phyloP scores from a whole-genome alignment of 176 grass and related monocot genomes.

The Phragmites australis region DNA sequence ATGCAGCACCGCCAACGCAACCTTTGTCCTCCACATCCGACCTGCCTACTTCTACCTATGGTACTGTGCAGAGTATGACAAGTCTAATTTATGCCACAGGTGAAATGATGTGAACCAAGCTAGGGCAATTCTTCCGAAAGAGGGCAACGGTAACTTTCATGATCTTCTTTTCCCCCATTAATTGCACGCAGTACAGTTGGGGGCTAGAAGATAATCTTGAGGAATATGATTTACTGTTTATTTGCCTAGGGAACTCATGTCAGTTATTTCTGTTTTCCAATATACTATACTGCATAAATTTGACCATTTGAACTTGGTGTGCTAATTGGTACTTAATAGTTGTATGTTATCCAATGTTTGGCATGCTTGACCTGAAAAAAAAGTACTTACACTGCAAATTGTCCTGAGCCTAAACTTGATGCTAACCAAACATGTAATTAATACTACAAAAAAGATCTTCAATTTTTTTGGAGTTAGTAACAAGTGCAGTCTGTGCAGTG shows the following conservation, averaged over 20 bases:
- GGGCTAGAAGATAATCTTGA: neutral
- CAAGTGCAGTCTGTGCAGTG: neutral
- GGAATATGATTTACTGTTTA: neutral
- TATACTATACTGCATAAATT: neutral
- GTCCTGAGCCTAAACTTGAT: neutral
- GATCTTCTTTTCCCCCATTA: conserved; percentile 4
- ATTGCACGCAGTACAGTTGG: neutral
- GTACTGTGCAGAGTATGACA: conserved; percentile 76
- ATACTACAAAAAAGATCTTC: neutral
- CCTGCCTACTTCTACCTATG: conserved; percentile 42
- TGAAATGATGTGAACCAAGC: conserved; percentile 70
- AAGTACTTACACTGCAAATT: neutral
- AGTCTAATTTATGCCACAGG: conserved; percentile 92
- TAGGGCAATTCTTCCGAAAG: conserved; percentile 29
- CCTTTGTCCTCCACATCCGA: conserved; percentile 42
- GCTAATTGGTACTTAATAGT: neutral
- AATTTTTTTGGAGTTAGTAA: too few relatives aligned
- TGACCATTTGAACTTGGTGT: neutral
- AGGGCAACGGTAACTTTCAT: conserved; percentile 40
- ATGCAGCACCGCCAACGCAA: conserved; percentile 37
- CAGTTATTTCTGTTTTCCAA: neutral
- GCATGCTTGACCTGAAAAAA: neutral
- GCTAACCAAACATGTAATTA: neutral
- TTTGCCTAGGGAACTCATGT: neutral
- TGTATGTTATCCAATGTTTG: neutral